Base-by-base conservation (phyloP, 352 stramenopile genomes). In the Phytophthora fragariaefolia region DNA sequence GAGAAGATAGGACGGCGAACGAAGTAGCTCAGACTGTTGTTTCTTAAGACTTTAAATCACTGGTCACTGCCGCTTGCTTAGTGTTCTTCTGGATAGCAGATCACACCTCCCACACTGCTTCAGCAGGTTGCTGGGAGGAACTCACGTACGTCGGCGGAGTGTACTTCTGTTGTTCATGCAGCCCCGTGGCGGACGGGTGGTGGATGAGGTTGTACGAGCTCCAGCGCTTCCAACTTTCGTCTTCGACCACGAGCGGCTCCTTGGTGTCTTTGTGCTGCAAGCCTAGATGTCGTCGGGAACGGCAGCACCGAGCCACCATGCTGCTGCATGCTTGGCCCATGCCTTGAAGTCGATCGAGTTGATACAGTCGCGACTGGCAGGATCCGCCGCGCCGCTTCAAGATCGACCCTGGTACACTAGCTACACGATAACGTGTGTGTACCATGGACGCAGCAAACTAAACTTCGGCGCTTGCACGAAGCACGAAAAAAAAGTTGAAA, bases 221-320 rank as follows among this genome's bases (percentile, higher is more conserved):
- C 75, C 77, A 91, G 48, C 82, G 79, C 67, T 91, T 91, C 83
- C 83, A 93, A 62, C 85, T 93, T 56, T 93, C 83, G 66, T 93
- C 85, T 80, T 93, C 81, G 27, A 91, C 83, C 38, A 91, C 83
- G 20, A 90, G 82, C n/a, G 81, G 81, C 47, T 89, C 79, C 61
- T 82, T 73, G 32, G 26, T 56, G 32, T 67, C 63, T 53, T 58
- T 42, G 18, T 47, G 47, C 34, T 64, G 47, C 9, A 58, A 9
- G 34, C 27, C 59, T 38, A 40, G 34, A 53, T 63, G 54, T 42
- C 54, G 63, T 53, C 69, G 69, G 38, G 49, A 51, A 43, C 43
- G 45, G 17, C 57, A 76, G 28, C 69, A 73, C 5, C 63, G 58
- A 20, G 32, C 47, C 40, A 69, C 32, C 1, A 63, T 2, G 13